Evolutionary conservation across 129 eudicot species (phyloP).

Genomic region (Lactuca saligna): DNA sequence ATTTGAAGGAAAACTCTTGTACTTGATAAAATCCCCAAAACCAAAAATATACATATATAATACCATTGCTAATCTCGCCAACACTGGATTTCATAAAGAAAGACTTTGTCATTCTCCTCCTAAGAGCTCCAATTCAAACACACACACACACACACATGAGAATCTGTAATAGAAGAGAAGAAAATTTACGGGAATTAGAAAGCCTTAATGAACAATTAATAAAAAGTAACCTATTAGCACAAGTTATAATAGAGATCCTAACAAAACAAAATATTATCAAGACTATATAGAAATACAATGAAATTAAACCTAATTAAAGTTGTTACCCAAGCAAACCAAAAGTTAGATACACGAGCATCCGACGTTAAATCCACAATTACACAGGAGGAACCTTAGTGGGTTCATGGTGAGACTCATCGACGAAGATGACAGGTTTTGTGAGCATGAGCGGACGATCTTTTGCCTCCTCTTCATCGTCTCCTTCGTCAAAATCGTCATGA

Average conservation of each 20-base stretch:
- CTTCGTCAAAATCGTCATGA: conserved; percentile 49
- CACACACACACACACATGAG: no score
- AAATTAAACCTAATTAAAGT: not conserved
- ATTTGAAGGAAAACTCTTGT: no score
- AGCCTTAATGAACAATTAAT: not conserved
- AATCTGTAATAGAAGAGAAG: not conserved
- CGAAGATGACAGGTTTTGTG: conserved; percentile 36
- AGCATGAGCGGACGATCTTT: conserved; percentile 67
- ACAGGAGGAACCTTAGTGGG: conserved; percentile 35
- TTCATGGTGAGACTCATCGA: conserved; percentile 26
- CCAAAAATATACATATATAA: no score
- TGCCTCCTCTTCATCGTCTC: conserved; percentile 55
- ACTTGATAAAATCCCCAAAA: no score
- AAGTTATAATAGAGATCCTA: not conserved
- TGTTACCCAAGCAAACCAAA: conserved; percentile 6
- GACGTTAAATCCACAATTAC: not conserved
- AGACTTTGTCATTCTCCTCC: not conserved
- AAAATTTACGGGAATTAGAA: not conserved
- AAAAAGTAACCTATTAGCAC: not conserved
- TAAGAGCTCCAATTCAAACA: not conserved
- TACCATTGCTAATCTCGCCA: no score
- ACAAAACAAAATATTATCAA: not conserved
- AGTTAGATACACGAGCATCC: conserved; percentile 20
- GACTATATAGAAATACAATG: not conserved
- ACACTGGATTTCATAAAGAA: not conserved